Evolutionary conservation across 2,329 filamentous ascomycete genomes (phyloP), one percentile per base, ranked within the genome.

Genomic region (Graphiopsis chlorocephala): DNA sequence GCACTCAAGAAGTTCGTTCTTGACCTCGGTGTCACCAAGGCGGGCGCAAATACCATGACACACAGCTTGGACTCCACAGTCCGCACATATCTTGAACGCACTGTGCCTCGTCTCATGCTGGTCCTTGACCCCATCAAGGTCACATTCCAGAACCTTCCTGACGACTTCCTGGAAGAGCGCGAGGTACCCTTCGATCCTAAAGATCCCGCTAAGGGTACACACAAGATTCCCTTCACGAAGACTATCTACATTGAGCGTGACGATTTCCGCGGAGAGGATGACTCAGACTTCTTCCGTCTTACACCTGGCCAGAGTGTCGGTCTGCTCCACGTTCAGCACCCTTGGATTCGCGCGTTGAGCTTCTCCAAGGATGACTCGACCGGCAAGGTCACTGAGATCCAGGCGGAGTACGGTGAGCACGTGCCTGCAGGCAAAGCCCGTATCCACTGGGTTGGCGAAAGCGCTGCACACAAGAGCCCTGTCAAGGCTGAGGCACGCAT

Each of bases 1-100:
- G 93, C 93, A 1, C 90, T 97, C 66, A 86, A 97, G 65, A 89
- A 91, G 63, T 98, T 97, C 72, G 88, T 97, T 65, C 92, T 92
- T 70, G 93, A 97, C 77, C 87, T 97, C 23, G 94, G 93, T 33
- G 93, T 97, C 45, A 96, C 93, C 0, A 96, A 93, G 38, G 85
- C 89, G 45, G 86, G 87, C 61, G 90, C 90, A 3, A 87, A 91
- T 68, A 96, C 97, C 71, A 88, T 94, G 75, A 88, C 92, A 55
- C 79, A 84, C 64, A 88, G 90, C n/a, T 92, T 98, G 67, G 94
- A 98, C 73, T 88, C 94, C 74, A 88, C 87, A 0, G 87, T 98
- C 66, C 88, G 94, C 25, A 88, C 88, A 68, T 96, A 97, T 75
- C 88, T 98, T 15, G 94, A 98, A 76, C 86, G 86, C 57, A 93